phyloP scores from a whole-genome alignment of 176 grass and related monocot genomes.

The Eragrostis curvula region DNA sequence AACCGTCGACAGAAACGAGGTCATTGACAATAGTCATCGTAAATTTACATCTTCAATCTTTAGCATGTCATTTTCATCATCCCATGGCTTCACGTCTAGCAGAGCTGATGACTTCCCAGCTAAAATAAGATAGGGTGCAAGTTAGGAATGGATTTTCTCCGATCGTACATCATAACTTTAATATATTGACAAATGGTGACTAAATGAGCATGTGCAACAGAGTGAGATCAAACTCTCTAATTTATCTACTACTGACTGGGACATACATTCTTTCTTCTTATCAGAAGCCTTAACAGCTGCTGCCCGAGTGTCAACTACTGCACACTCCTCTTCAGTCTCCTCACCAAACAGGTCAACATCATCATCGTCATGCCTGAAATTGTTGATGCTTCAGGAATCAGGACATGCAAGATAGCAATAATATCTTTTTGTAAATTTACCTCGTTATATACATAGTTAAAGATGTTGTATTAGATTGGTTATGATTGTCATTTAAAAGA shows the following conservation, averaged over 20 bases:
- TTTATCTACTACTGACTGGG: no score
- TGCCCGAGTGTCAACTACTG: neutral
- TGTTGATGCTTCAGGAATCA: neutral
- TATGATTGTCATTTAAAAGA: neutral
- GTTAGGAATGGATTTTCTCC: no score
- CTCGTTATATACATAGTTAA: neutral
- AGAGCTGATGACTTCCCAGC: constrained; percentile 70
- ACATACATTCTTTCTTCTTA: constrained; percentile 75
- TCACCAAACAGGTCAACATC: constrained; percentile 76
- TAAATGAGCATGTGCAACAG: neutral
- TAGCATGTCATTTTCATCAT: constrained; percentile 80
- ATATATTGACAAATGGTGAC: neutral
- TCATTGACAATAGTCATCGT: constrained; percentile 74
- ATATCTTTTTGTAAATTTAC: neutral
- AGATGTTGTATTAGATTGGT: neutral
- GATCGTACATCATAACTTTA: no score
- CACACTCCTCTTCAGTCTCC: constrained; percentile 63
- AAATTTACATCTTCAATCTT: no score
- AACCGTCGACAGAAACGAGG: constrained; percentile 68
- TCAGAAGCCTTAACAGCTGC: constrained; percentile 53
- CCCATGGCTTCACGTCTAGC: constrained; percentile 74
- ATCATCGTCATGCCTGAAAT: constrained; percentile 48
- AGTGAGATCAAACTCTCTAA: no score
- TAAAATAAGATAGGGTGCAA: constrained; percentile 26
- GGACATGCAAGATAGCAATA: neutral